phyloP scores from a whole-genome alignment of 352 stramenopile genomes.

The Aphanomyces euteiches region DNA sequence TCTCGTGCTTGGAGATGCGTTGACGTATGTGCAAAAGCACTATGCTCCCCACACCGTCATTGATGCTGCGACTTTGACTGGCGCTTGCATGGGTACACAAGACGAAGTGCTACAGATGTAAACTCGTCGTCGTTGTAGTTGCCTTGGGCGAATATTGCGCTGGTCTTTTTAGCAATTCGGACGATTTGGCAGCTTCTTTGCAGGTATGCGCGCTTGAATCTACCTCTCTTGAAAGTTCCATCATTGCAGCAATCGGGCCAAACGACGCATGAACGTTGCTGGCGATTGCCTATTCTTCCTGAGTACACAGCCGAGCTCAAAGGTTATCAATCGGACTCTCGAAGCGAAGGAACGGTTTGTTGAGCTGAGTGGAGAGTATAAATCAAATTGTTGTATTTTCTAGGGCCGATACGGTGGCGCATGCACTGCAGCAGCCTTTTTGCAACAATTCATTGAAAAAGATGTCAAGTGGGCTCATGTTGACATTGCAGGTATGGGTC shows the following conservation, averaged over 20 bases:
- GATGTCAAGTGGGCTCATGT: conserved; percentile 86
- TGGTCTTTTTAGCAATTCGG: conserved; percentile 90
- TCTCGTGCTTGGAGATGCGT: conserved; percentile 85
- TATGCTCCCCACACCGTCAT: conserved; percentile 90
- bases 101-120: not conserved
- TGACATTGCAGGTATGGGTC: conserved; percentile 70
- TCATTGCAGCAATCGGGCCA: conserved; percentile 36
- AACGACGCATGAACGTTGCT: conserved; percentile 79
- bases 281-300: conserved; percentile 82
- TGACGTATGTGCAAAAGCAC: conserved; percentile 85
- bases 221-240: not conserved
- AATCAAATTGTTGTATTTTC: conserved; percentile 19
- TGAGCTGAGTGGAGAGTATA: too few relatives aligned
- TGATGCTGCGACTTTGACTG: conserved; percentile 92
- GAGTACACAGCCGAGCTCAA: conserved; percentile 82
- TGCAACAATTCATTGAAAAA: conserved; percentile 86
- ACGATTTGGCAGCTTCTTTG: conserved; percentile 71
- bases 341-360: conserved; percentile 58
- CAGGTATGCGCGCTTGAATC: conserved; percentile 33
- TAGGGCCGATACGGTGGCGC: conserved; percentile 68
- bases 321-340: conserved; percentile 70
- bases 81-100: conserved; percentile 71
- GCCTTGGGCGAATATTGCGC: conserved; percentile 85
- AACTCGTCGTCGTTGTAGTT: conserved; percentile 38
- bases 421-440: conserved; percentile 80